Evolutionary conservation across 495 filamentous ascomycete species (phyloP).

Genomic region (Podospora bellae-mahoneyi): DNA sequence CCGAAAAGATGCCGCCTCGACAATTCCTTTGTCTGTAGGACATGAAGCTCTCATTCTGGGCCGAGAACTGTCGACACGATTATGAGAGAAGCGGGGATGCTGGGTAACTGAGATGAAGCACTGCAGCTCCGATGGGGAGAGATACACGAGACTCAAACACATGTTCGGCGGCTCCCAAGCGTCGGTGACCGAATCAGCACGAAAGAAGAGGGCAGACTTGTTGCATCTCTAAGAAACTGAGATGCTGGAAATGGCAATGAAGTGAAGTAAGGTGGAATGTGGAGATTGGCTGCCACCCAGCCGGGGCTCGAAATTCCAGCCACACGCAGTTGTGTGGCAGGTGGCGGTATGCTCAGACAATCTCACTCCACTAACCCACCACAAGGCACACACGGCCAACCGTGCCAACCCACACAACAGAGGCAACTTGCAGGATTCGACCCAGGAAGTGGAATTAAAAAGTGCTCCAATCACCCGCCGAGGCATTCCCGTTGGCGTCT

Average conservation of each 20-base stretch:
- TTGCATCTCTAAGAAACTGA: neutral
- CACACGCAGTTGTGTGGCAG: neutral
- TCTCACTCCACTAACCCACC: neutral
- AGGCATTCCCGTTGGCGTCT: neutral
- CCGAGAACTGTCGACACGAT: neutral
- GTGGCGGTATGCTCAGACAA: neutral
- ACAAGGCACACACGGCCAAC: neutral
- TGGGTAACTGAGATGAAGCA: neutral
- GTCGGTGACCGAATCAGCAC: neutral
- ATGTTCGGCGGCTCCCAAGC: neutral
- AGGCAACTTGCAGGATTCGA: neutral
- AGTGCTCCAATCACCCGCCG: too few species aligned
- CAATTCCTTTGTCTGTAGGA: neutral
- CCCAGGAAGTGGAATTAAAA: neutral
- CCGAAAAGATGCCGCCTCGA: neutral
- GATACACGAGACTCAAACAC: neutral
- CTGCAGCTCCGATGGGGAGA: neutral
- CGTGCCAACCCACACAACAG: neutral
- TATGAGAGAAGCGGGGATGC: neutral
- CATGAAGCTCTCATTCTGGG: neutral
- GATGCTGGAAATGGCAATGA: neutral
- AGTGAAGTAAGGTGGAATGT: neutral
- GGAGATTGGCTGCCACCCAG: neutral
- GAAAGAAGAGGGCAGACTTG: neutral
- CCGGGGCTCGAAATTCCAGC: neutral